phyloP scores from a whole-genome alignment of 306 rosid genomes.

The Datisca glomerata region DNA sequence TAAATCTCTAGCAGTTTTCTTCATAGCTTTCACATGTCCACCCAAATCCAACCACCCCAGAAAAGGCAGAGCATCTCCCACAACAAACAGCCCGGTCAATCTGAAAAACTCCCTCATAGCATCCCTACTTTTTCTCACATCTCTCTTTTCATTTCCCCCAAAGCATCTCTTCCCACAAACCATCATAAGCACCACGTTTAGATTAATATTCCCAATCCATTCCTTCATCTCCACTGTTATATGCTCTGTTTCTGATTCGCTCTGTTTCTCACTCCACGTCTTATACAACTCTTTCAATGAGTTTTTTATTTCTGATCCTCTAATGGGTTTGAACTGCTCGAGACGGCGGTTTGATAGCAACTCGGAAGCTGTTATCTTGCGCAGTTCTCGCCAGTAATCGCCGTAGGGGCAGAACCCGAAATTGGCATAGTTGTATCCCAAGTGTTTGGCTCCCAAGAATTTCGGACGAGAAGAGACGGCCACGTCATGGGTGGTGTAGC shows the following conservation, averaged over 20 bases:
- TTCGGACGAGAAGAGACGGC: background rate
- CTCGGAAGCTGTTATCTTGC: background rate
- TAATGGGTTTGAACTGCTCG: background rate
- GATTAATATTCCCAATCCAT: background rate
- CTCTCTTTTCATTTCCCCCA: background rate
- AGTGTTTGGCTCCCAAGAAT: background rate
- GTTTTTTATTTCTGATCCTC: background rate
- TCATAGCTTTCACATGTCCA: slow-evolving; percentile 5
- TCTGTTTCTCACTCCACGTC: background rate
- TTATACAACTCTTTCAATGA: background rate
- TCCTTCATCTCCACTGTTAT: background rate
- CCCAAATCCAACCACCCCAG: slow-evolving; percentile 1
- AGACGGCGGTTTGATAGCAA: background rate
- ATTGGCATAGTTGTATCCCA: slow-evolving; percentile 2
- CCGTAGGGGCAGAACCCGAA: slow-evolving; percentile 1
- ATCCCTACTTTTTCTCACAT: background rate
- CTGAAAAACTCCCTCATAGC: background rate
- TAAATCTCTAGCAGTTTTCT: background rate
- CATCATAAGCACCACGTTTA: background rate
- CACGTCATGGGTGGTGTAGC: slow-evolving; percentile 1
- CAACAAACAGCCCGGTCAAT: background rate
- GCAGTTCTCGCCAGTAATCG: background rate
- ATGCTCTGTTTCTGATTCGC: background rate
- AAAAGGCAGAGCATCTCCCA: background rate
- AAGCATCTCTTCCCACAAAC: slow-evolving; percentile 1